Conservation (phyloP, 805 yeast genomes). For the Candida hispaniensis region DNA sequence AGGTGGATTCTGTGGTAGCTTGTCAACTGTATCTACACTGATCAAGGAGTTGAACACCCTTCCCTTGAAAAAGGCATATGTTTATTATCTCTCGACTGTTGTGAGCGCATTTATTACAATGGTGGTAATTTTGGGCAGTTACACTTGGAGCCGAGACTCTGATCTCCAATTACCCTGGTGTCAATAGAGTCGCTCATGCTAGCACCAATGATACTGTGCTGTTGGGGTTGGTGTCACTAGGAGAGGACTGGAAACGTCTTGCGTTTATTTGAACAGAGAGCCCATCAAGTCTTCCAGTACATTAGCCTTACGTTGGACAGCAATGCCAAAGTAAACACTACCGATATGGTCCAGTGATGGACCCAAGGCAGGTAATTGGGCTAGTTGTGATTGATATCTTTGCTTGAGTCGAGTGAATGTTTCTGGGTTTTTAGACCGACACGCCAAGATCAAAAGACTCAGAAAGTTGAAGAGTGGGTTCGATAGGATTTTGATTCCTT, state of each 20-base stretch:
- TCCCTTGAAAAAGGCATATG: conserved; percentile 6
- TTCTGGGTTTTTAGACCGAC: conserved; percentile 43
- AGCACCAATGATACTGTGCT: too few species aligned
- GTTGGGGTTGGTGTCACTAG: too few species aligned
- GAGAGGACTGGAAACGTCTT: too few species aligned
- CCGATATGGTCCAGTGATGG: conserved; percentile 50
- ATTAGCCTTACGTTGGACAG: conserved; percentile 42
- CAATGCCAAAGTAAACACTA: conserved; percentile 48
- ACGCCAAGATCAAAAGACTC: conserved; percentile 51
- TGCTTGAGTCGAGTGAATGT: conserved; percentile 44
- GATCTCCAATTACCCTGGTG: too few species aligned
- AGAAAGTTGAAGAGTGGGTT: conserved; percentile 52
- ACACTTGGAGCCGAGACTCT: too few species aligned
- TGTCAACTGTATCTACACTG: conserved; percentile 1
- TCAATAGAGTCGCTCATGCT: too few species aligned
- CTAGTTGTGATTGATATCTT: conserved; percentile 35
- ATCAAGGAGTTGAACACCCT: background rate
- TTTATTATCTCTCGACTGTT: conserved; percentile 1
- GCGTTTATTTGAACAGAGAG: conserved; percentile 35
- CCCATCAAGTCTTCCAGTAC: conserved; percentile 69
- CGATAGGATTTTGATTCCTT: conserved; percentile 27
- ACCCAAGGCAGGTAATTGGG: conserved; percentile 31
- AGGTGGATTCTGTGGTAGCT: conserved; percentile 2
- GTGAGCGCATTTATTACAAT: background rate
- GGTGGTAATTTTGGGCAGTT: conserved; percentile 3